Percentiles rank a stretch among this genome's conserved stretches.
Conservation (phyloP, 371 early-diverging fungal species). For the Rhizopus delemar region DNA sequence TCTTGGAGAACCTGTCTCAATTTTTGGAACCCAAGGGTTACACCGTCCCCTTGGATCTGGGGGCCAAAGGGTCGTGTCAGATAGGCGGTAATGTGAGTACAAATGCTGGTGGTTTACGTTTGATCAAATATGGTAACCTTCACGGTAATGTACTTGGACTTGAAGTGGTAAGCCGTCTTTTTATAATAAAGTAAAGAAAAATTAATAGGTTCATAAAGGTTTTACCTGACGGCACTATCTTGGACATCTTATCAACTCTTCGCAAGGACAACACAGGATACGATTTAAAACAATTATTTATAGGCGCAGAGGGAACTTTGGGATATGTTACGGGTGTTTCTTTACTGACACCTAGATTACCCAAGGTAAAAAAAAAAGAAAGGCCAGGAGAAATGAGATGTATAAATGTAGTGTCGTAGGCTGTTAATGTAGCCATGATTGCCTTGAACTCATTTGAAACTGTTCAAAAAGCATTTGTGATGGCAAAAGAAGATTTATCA, state of each 20-base stretch:
- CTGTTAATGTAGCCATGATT: constrained; percentile 47
- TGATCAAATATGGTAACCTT: constrained; percentile 88
- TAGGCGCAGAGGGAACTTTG: constrained; percentile 95
- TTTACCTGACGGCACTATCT: constrained; percentile 84
- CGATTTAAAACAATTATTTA: constrained; percentile 93
- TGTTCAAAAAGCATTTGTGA: constrained; percentile 43
- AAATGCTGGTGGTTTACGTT: constrained; percentile 93
- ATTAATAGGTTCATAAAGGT: constrained; percentile 28
- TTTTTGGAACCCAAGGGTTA: constrained; percentile 76
- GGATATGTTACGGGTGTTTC: constrained; percentile 91
- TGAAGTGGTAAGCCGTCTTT: constrained; percentile 58
- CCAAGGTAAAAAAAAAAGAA: constrained; percentile 18
- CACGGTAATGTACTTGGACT: constrained; percentile 89
- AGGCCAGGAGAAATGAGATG: no score
- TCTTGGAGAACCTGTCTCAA: constrained; percentile 82
- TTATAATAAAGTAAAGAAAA: background rate
- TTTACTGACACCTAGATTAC: constrained; percentile 18
- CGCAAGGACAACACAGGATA: constrained; percentile 92
- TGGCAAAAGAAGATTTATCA: constrained; percentile 47
- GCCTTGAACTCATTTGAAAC: constrained; percentile 46
- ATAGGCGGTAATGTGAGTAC: constrained; percentile 96
- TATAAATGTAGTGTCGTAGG: constrained; percentile 11
- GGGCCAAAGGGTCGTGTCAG: constrained; percentile 82
- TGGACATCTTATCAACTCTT: constrained; percentile 78
- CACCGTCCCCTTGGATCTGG: constrained; percentile 87